A percentile compares a stretch with the other conserved stretches of the same genome.
Evolutionary conservation across 2,329 filamentous ascomycete species (phyloP).

Genomic region (Penicillium sp.): DNA sequence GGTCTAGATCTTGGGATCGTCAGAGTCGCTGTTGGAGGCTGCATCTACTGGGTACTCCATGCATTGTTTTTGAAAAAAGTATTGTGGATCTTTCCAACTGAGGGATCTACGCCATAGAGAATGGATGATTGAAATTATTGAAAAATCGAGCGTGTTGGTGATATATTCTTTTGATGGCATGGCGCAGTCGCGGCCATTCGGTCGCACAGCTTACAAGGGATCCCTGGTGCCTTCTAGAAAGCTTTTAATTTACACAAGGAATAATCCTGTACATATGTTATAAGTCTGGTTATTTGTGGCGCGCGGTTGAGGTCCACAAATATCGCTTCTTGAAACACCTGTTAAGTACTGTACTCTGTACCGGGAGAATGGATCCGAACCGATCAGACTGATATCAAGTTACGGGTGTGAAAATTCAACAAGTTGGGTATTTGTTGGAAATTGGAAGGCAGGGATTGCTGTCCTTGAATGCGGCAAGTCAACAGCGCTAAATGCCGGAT

Average conservation of each 20-base stretch:
- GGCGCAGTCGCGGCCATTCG: background rate
- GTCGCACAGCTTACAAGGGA: background rate
- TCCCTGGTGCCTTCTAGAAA: background rate
- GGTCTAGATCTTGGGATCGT: background rate
- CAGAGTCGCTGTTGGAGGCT: background rate
- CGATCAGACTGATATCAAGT: background rate
- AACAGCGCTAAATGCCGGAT: slow-evolving; percentile 6
- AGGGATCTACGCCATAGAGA: background rate
- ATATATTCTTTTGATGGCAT: background rate
- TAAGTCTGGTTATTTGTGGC: background rate
- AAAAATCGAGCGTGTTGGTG: background rate
- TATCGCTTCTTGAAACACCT: slow-evolving; percentile 3
- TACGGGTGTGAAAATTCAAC: background rate
- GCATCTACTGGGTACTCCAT: background rate
- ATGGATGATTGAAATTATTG: background rate
- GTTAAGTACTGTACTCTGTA: background rate
- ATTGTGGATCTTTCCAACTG: background rate
- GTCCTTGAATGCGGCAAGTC: background rate
- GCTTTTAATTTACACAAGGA: background rate
- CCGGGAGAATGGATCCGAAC: background rate
- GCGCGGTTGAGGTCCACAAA: background rate
- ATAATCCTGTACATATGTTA: background rate
- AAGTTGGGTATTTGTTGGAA: background rate
- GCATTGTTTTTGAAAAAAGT: too few species aligned
- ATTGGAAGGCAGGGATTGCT: background rate